Evolutionary conservation across 2,329 filamentous ascomycete genomes (phyloP), one percentile per base, ranked within the genome.

Genomic region (Xylariaceae sp.): DNA sequence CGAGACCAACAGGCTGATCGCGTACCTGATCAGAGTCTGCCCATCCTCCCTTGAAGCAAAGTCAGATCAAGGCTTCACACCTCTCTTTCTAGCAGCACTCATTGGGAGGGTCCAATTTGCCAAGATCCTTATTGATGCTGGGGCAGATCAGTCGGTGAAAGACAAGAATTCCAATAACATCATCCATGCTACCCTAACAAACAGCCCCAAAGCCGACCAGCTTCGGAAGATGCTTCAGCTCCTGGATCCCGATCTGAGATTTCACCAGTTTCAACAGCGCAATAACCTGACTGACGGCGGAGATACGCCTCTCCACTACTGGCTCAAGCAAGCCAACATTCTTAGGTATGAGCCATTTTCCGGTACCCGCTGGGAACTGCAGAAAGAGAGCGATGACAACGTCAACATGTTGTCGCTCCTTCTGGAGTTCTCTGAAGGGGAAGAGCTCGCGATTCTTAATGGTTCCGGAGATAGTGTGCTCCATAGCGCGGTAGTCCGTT

Each of bases 81-180:
- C 88, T 2, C 69, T 94, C 1, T 73, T 81, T 42, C 59, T 87
- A 9, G 86, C 87, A 2, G 83, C 81, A 47, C 64, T 69, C 2
- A 64, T 78, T 3, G 73, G 76, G 9, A 73, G 75, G 16, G 52
- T 72, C 13, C 66, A 78, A 2, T 73, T 76, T 16, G 74, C 76
- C 13, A 76, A 78, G 53, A 67, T 79, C 0, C 71, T 95, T 28
- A 71, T 91, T 38, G 67, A 73, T 1, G 78, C 76, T 19, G 86
- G 85, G 3, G 85, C 86, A 2, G 79, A 93, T 55, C 82, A 87
- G 55, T 77, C 78, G 1, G 66, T 66, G 26, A 81, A 81, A 18
- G 82, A 87, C 55, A 64, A 64, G 9, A 57, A 65, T 3, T 79
- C 79, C 9, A 72, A 78, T 50, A 94, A 91, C 52, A 65, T 91